Conservation (phyloP, 2,329 filamentous ascomycete species). For the Paecilomyces variotii region DNA sequence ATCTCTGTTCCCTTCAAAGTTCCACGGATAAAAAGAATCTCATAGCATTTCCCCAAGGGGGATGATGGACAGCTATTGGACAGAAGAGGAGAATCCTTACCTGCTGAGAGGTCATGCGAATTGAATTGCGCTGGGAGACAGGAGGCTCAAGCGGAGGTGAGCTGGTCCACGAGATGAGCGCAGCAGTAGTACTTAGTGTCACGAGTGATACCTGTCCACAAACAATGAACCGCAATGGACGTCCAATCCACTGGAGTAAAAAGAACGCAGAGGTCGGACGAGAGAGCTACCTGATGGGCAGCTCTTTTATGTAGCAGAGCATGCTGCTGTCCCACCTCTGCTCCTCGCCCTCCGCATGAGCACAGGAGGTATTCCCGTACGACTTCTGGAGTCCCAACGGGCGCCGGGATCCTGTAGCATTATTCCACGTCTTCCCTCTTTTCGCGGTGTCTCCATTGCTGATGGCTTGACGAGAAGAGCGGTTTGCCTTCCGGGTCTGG, state of each 20-base stretch:
- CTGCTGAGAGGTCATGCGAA: not conserved
- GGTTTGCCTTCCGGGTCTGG: not conserved
- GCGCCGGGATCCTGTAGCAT: slow-evolving; percentile 3
- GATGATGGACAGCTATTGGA: not conserved
- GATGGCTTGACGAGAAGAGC: not conserved
- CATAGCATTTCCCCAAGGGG: not conserved
- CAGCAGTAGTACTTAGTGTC: not conserved
- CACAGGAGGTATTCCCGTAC: not conserved
- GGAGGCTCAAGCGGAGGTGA: not conserved
- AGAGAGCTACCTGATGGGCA: not conserved
- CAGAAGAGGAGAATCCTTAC: not conserved
- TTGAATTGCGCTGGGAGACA: not conserved
- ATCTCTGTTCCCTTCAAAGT: not conserved
- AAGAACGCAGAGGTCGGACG: not conserved
- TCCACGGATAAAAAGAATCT: not conserved
- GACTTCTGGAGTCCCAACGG: slow-evolving; percentile 4
- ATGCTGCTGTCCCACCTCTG: not conserved
- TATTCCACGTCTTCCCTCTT: slow-evolving; percentile 11
- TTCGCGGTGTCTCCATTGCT: slow-evolving; percentile 3
- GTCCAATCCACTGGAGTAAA: not conserved
- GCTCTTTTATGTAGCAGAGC: not conserved
- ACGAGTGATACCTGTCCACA: not conserved
- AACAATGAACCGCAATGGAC: not conserved
- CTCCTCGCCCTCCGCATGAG: not conserved
- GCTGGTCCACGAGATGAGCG: not conserved